A percentile compares a stretch with the other conserved stretches of the same genome.
phyloP scores from a whole-genome alignment of 148 eudicot genomes.

The Mesembryanthemum crystallinum region DNA sequence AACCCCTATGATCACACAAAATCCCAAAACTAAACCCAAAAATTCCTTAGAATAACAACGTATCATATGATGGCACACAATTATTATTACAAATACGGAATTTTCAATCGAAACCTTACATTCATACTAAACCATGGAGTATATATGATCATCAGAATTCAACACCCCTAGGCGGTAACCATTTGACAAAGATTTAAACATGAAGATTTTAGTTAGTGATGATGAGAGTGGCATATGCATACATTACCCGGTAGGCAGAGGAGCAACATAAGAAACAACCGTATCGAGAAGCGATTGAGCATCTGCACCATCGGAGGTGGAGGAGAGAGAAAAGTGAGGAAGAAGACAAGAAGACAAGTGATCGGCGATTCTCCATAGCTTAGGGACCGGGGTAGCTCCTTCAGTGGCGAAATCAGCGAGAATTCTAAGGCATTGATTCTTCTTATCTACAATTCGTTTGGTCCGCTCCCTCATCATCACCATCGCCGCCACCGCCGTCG shows the following conservation, averaged over 20 bases:
- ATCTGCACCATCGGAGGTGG: background rate
- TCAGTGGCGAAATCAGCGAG: slow-evolving; percentile 52
- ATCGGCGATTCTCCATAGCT: slow-evolving; percentile 42
- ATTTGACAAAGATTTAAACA: too few species aligned
- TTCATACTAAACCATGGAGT: too few species aligned
- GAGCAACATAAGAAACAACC: slow-evolving; percentile 34
- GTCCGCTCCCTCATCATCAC: slow-evolving; percentile 17
- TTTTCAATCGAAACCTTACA: too few species aligned
- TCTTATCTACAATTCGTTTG: slow-evolving; percentile 29
- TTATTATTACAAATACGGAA: too few species aligned
- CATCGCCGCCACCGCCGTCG: background rate
- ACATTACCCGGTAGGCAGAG: slow-evolving; percentile 52
- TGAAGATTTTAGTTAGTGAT: too few species aligned
- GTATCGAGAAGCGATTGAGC: slow-evolving; percentile 10
- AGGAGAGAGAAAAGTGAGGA: background rate
- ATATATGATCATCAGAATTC: too few species aligned
- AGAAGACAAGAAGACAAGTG: slow-evolving; percentile 31
- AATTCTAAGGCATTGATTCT: slow-evolving; percentile 36
- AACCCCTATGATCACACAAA: too few species aligned
- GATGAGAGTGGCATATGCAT: too few species aligned
- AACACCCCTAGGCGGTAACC: too few species aligned
- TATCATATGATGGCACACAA: too few species aligned
- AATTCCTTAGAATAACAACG: too few species aligned
- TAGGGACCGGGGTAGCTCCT: slow-evolving; percentile 47
- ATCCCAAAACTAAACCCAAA: too few species aligned